These are phyloP conservation scores for Silene vulgaris DNA, from an alignment of 179 eudicot species.

Conservation along the genomic window DNA sequence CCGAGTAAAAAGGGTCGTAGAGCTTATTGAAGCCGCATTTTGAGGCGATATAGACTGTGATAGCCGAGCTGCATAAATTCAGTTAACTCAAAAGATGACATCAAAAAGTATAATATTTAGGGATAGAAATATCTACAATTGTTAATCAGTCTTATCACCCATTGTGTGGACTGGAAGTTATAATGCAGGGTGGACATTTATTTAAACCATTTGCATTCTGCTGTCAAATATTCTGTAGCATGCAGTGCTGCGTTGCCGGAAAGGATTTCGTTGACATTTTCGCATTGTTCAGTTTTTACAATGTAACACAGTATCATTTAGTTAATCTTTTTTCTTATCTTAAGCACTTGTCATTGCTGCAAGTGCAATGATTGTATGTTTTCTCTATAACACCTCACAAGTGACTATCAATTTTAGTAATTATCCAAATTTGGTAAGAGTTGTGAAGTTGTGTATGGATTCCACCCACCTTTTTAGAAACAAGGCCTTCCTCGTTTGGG, in stretches of 20 bases:
- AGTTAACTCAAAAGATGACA: too few species aligned
- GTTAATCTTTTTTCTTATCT: neutral
- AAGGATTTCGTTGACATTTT: neutral
- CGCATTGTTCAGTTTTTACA: neutral
- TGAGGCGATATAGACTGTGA: too few species aligned
- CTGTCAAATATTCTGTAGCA: neutral
- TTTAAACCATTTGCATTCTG: neutral
- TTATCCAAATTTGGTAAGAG: neutral
- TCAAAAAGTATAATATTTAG: neutral
- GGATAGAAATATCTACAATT: neutral
- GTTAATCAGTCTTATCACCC: neutral
- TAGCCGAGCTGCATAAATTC: too few species aligned
- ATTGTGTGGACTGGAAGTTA: neutral
- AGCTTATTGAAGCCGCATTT: too few species aligned
- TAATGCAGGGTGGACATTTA: neutral
- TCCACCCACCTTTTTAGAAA: neutral
- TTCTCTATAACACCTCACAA: neutral
- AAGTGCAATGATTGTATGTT: neutral
- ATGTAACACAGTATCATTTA: neutral
- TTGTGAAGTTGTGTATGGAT: neutral
- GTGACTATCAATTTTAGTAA: neutral
- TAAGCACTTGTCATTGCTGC: neutral
- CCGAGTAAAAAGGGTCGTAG: too few species aligned
- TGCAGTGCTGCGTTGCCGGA: neutral
- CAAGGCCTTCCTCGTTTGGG: neutral